Evolutionary conservation across 352 stramenopile species (phyloP), one percentile per base, ranked within the genome.

Genomic region (Phytopythium mirpurense): DNA sequence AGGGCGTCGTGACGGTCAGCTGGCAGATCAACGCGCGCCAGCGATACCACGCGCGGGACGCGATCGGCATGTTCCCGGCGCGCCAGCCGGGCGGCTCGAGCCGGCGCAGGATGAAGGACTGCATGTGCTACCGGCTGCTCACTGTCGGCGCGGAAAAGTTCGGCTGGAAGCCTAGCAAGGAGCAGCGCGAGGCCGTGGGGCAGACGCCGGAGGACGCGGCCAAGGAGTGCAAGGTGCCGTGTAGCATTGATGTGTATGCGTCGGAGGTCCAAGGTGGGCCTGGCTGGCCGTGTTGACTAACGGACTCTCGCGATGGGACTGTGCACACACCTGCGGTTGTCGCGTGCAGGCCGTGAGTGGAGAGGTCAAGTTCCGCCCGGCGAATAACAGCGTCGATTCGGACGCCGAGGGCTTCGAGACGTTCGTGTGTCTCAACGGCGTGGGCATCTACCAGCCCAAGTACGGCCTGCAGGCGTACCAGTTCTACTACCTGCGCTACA

Each of bases 381-480:
- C 59, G 1, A 86, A 83, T 32, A 81, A 63, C 26, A 64, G 29
- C 21, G 57, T 72, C 0, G 18, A 56, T 0, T 46, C 72, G 14
- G 40, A 62, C 3, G 34, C 68, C 16, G 37, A 41, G 5, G 31
- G 46, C 2, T 70, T 59, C 21, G 72, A 86, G 19, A 56, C 52
- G 1, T 83, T 81, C 23, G 37, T 79, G 2, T 79, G 76, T 34
- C 70, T 72, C 23, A 86, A 86, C 34, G 59, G 69, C 12, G 75
- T 54, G 1, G 72, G 75, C 8, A 86, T 86, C 26, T 83, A 82
- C 35, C 72, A 81, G 49, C 72, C 72, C 37, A 86, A 83, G 57
- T 83, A 82, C 46, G 75, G 75, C 8, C 57, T 86, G 19, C 72
- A 83, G 11, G 64, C 53, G 4, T 86, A 82, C 50, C 68, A 86